phyloP scores from a whole-genome alignment of 192 early-diverging fungal species.

The Pilobolus umbonatus region DNA sequence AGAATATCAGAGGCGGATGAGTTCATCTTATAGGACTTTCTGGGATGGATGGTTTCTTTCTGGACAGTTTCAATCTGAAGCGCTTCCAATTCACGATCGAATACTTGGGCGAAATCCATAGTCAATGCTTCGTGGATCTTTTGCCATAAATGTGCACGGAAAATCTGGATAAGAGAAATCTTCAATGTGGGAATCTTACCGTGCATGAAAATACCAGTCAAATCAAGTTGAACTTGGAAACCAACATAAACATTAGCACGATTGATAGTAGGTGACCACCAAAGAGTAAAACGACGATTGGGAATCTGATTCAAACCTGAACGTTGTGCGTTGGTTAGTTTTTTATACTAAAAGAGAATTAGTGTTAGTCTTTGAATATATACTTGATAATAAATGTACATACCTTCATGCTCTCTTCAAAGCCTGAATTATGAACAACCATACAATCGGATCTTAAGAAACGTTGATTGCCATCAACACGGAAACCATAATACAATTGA shows the following conservation, averaged over 20 bases:
- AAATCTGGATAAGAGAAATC: conserved; percentile 98
- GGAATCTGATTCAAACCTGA: conserved; percentile 99
- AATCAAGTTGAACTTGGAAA: conserved; percentile 99
- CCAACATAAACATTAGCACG: conserved; percentile 95
- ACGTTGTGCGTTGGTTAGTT: conserved; percentile 97
- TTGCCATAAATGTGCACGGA: conserved; percentile 99
- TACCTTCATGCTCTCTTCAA: conserved; percentile 87
- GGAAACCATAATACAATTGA: conserved; percentile 39
- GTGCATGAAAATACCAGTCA: conserved; percentile 99
- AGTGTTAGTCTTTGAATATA: no score
- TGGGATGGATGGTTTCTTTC: conserved; percentile 98
- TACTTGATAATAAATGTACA: no score
- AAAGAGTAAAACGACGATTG: conserved; percentile 98
- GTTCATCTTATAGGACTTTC: conserved; percentile 99
- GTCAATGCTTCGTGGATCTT: conserved; percentile 89
- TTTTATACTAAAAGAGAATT: no score
- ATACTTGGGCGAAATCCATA: conserved; percentile 80
- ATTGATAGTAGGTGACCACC: conserved; percentile 99
- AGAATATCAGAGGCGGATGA: conserved; percentile 78
- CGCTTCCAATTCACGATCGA: conserved; percentile 96
- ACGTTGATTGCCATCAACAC: conserved; percentile 48
- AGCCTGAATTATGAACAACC: conserved; percentile 51
- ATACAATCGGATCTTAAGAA: conserved; percentile 42
- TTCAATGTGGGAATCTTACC: conserved; percentile 99
- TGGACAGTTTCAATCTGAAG: conserved; percentile 98